Conservation (phyloP, 1,139 yeast genomes). For the Yamadazyma atlantica region DNA sequence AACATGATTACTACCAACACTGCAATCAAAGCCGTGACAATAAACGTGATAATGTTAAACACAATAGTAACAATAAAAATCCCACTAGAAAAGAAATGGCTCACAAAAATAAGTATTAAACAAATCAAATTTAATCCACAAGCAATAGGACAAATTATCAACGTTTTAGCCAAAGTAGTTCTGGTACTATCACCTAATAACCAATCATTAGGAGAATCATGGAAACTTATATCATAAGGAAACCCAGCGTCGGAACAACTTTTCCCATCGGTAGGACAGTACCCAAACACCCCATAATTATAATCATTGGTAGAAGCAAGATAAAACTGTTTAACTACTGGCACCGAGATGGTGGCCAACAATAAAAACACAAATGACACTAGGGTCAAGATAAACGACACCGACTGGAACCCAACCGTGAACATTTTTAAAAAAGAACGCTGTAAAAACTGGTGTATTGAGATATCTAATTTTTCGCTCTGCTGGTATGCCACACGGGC, state of each 20-base stretch:
- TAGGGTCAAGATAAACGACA: conserved; percentile 31
- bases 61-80: conserved; percentile 26
- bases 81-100: conserved; percentile 22
- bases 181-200: conserved; percentile 43
- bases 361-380: conserved; percentile 50
- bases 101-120: conserved; percentile 39
- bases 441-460: no score
- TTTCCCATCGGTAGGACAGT: conserved; percentile 46
- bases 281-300: conserved; percentile 86
- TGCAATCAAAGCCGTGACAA: conserved; percentile 51
- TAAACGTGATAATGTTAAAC: conserved; percentile 43
- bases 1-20: conserved; percentile 56
- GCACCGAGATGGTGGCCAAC: conserved; percentile 51
- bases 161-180: conserved; percentile 62
- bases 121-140: conserved; percentile 64
- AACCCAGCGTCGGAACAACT: conserved; percentile 49
- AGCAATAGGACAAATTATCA: conserved; percentile 81
- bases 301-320: conserved; percentile 44
- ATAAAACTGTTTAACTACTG: conserved; percentile 38
- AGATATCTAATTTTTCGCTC: no score
- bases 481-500: no score
- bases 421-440: neutral
- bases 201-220: conserved; percentile 24
- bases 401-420: conserved; percentile 23
- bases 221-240: conserved; percentile 30